These are phyloP conservation scores for Fusarium musae DNA, from an alignment of 2,329 filamentous ascomycete genomes.

Conservation along the genomic window DNA sequence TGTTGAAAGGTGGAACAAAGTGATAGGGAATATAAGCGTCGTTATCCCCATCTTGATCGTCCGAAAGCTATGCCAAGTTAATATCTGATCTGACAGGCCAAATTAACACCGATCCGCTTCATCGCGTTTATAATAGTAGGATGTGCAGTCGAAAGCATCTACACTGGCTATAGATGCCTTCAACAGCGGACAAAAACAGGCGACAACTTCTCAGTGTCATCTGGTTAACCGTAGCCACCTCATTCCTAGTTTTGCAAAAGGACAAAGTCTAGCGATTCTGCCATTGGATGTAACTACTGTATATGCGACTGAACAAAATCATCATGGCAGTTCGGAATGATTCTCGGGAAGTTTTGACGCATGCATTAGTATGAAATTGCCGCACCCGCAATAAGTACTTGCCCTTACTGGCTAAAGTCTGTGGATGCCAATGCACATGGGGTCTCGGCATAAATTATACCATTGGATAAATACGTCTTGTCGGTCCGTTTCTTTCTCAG, in stretches of 20 bases:
- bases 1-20: too few relatives aligned
- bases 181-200: too few relatives aligned
- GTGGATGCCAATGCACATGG: not conserved
- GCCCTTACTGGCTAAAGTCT: not conserved
- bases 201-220: not conserved
- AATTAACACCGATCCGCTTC: not conserved
- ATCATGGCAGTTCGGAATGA: not conserved
- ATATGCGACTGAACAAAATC: not conserved
- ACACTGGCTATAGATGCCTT: not conserved
- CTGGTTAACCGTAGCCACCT: not conserved
- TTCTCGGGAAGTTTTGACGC: not conserved
- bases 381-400: not conserved
- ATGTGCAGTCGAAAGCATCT: not conserved
- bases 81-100: too few relatives aligned
- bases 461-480: rapidly evolving
- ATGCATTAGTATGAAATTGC: not conserved
- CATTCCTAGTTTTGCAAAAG: not conserved
- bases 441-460: rapidly evolving
- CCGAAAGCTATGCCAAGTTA: too few relatives aligned
- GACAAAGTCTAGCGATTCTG: too few relatives aligned
- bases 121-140: not conserved
- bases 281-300: too few relatives aligned
- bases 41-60: too few relatives aligned
- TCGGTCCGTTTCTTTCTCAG: not conserved
- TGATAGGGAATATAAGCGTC: too few relatives aligned